Conservation (phyloP, 352 stramenopile species). For the Globisporangium heterothallicum region DNA sequence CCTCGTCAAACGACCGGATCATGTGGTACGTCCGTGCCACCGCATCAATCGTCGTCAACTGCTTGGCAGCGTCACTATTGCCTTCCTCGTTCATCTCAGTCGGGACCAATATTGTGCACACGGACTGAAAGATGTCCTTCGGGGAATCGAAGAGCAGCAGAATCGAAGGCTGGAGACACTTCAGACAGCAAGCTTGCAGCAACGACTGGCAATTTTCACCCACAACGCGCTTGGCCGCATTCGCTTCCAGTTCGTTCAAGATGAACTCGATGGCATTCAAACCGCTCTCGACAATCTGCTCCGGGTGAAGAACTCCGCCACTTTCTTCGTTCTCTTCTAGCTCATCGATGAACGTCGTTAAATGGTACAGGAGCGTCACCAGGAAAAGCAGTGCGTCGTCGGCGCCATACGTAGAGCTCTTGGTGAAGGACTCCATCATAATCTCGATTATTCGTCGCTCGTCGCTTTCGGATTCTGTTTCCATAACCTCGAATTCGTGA, state of each 20-base stretch:
- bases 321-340: constrained; percentile 15
- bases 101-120: constrained; percentile 12
- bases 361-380: constrained; percentile 34
- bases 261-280: constrained; percentile 34
- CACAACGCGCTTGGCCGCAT: constrained; percentile 9
- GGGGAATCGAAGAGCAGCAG: constrained; percentile 57
- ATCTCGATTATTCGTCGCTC: constrained; percentile 25
- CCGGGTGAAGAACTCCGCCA: constrained; percentile 14
- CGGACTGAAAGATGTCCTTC: constrained; percentile 31
- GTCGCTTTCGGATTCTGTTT: constrained; percentile 9
- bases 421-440: constrained; percentile 31
- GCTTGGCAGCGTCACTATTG: neutral
- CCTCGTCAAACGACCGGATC: constrained; percentile 27
- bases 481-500: constrained; percentile 39
- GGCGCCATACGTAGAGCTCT: constrained; percentile 26
- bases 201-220: constrained; percentile 16
- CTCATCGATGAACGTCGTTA: constrained; percentile 30
- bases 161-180: constrained; percentile 39
- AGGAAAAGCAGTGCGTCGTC: constrained; percentile 30
- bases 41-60: constrained; percentile 23
- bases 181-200: constrained; percentile 29
- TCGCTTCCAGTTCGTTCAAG: constrained; percentile 21
- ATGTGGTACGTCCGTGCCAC: constrained; percentile 28
- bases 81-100: neutral
- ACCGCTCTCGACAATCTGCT: constrained; percentile 28